These are phyloP conservation scores for Trypethelium eluteriae DNA, from an alignment of 495 filamentous ascomycete genomes.

Conservation along the genomic window DNA sequence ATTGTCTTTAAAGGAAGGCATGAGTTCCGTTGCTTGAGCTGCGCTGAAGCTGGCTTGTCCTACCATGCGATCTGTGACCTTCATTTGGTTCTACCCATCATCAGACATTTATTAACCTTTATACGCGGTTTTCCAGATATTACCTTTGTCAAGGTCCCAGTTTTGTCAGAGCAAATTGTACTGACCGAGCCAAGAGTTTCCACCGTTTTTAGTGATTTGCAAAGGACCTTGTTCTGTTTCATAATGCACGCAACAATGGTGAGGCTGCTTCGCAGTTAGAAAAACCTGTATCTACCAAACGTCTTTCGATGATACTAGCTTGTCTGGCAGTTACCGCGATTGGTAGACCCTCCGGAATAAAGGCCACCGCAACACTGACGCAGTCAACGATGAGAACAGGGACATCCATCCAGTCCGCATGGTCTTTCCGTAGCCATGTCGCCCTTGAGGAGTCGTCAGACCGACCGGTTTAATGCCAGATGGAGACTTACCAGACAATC, in stretches of 20 bases:
- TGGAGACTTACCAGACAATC: conserved; percentile 23
- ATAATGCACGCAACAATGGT: conserved; percentile 36
- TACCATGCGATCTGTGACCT: conserved; percentile 13
- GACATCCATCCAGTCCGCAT: conserved; percentile 27
- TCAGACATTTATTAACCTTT: neutral
- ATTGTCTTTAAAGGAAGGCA: neutral
- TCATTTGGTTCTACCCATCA: conserved; percentile 16
- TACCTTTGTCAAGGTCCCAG: conserved; percentile 42
- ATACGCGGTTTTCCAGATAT: conserved; percentile 33
- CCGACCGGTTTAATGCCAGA: neutral
- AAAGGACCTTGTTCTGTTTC: conserved; percentile 31
- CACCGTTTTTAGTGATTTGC: conserved; percentile 34
- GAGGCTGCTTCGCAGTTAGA: conserved; percentile 18
- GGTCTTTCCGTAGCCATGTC: conserved; percentile 21
- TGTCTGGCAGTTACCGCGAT: conserved; percentile 31
- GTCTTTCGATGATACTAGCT: too few species aligned
- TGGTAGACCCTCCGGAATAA: conserved; percentile 37
- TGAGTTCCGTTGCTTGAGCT: neutral
- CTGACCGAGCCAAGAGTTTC: conserved; percentile 33
- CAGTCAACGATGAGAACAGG: conserved; percentile 32
- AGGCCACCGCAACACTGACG: conserved; percentile 36
- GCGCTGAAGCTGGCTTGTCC: neutral
- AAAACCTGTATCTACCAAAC: too few species aligned
- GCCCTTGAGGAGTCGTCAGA: neutral
- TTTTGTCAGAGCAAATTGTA: conserved; percentile 36